Conservation (phyloP, 2,329 filamentous ascomycete genomes). For the Xylariaceae sp. region DNA sequence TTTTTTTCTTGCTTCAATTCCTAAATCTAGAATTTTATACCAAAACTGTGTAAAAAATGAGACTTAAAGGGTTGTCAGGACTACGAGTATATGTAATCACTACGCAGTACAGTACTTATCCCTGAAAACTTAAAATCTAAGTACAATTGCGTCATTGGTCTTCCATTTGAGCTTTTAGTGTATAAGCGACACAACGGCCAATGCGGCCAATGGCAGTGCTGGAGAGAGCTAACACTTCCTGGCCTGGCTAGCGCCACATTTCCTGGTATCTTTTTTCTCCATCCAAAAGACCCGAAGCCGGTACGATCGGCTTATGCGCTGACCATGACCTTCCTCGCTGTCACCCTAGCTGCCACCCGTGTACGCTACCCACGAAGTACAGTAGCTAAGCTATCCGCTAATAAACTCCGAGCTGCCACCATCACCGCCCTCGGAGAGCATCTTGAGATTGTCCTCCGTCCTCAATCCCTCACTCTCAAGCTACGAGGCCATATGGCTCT, state of each 20-base stretch:
- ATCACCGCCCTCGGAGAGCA: constrained; percentile 3
- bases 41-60: too few relatives aligned
- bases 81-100: too few relatives aligned
- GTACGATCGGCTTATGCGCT: constrained; percentile 6
- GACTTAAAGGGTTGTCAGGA: too few relatives aligned
- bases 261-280: neutral
- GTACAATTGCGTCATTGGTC: too few relatives aligned
- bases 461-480: neutral
- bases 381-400: neutral
- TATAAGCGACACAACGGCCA: too few relatives aligned
- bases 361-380: neutral
- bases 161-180: too few relatives aligned
- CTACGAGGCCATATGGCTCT: constrained; percentile 34
- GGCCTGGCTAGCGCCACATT: constrained; percentile 4
- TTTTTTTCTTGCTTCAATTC: too few relatives aligned
- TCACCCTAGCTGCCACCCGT: constrained; percentile 10
- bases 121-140: too few relatives aligned
- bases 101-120: too few relatives aligned
- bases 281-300: neutral
- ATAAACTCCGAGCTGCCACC: constrained; percentile 12
- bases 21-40: too few relatives aligned
- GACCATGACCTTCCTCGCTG: neutral
- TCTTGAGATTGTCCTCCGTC: neutral
- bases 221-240: constrained; percentile 1
- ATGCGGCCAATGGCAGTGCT: neutral